A percentile compares a stretch with the other conserved stretches of the same genome.
phyloP scores from a whole-genome alignment of 352 stramenopile genomes.

The Phytophthora tubulina region DNA sequence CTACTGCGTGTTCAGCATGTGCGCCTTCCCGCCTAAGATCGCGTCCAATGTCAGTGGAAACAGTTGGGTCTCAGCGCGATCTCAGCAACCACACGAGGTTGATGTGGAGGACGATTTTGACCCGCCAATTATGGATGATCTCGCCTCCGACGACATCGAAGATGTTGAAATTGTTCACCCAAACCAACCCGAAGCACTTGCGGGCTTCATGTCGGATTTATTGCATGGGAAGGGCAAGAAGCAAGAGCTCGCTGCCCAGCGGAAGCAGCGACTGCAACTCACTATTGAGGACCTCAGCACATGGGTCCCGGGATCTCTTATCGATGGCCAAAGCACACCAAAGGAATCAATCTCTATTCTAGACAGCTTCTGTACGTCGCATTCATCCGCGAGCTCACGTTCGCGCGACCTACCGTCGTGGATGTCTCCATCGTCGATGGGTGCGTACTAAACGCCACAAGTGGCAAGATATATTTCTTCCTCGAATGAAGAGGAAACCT shows the following conservation, averaged over 20 bases:
- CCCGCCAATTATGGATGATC: constrained; percentile 51
- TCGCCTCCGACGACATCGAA: constrained; percentile 48
- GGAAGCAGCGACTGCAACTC: constrained; percentile 37
- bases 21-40: constrained; percentile 39
- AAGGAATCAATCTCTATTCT: constrained; percentile 55
- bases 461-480: constrained; percentile 25
- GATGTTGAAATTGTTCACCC: constrained; percentile 41
- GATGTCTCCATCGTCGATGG: constrained; percentile 35
- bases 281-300: constrained; percentile 42
- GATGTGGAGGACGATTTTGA: constrained; percentile 37
- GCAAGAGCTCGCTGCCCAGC: constrained; percentile 23
- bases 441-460: constrained; percentile 20
- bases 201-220: constrained; percentile 37
- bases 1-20: constrained; percentile 61
- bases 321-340: constrained; percentile 37
- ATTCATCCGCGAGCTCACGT: constrained; percentile 43
- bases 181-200: constrained; percentile 23
- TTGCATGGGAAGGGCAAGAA: constrained; percentile 38
- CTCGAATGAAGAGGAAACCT: constrained; percentile 41
- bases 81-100: constrained; percentile 29
- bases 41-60: constrained; percentile 32
- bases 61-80: constrained; percentile 34
- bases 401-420: constrained; percentile 32
- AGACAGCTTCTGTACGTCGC: constrained; percentile 46
- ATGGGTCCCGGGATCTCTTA: constrained; percentile 30